These are phyloP conservation scores for Penicillium hordei DNA, from an alignment of 2,329 filamentous ascomycete genomes.

Conservation along the genomic window DNA sequence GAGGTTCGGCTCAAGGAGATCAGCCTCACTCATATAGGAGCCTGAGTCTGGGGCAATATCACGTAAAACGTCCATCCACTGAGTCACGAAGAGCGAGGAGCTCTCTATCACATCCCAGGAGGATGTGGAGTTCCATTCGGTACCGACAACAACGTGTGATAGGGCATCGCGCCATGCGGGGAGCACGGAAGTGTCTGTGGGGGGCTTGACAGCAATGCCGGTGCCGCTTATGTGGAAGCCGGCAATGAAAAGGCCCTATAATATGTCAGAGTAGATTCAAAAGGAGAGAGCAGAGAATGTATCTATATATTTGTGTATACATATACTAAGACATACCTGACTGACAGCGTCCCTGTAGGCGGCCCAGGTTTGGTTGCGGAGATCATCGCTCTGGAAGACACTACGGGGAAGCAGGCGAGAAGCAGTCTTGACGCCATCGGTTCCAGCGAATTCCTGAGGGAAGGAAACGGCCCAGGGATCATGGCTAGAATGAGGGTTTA, in stretches of 20 bases:
- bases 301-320: neutral
- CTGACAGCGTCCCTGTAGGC: slow-evolving; percentile 21
- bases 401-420: slow-evolving; percentile 24
- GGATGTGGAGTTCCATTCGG: slow-evolving; percentile 25
- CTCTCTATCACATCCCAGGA: slow-evolving; percentile 16
- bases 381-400: slow-evolving; percentile 18
- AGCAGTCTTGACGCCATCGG: slow-evolving; percentile 21
- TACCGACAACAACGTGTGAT: slow-evolving; percentile 37
- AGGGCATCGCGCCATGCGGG: slow-evolving; percentile 47
- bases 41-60: slow-evolving; percentile 26
- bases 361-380: slow-evolving; percentile 15
- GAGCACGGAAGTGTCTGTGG: slow-evolving; percentile 23
- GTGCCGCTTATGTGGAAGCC: slow-evolving; percentile 26
- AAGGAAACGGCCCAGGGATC: slow-evolving; percentile 22
- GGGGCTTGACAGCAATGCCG: slow-evolving; percentile 18
- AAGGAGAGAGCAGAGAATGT: no score
- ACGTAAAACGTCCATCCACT: slow-evolving; percentile 23
- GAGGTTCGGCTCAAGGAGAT: slow-evolving; percentile 42
- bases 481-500: slow-evolving; percentile 11
- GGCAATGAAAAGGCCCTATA: slow-evolving; percentile 23
- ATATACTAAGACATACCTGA: slow-evolving; percentile 6
- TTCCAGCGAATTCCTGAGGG: slow-evolving; percentile 21
- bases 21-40: slow-evolving; percentile 41
- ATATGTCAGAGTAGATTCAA: neutral
- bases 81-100: slow-evolving; percentile 17